Base-by-base conservation (phyloP, 225 moss, liverwort and hornwort genomes). In the Takakia lepidozioides region DNA sequence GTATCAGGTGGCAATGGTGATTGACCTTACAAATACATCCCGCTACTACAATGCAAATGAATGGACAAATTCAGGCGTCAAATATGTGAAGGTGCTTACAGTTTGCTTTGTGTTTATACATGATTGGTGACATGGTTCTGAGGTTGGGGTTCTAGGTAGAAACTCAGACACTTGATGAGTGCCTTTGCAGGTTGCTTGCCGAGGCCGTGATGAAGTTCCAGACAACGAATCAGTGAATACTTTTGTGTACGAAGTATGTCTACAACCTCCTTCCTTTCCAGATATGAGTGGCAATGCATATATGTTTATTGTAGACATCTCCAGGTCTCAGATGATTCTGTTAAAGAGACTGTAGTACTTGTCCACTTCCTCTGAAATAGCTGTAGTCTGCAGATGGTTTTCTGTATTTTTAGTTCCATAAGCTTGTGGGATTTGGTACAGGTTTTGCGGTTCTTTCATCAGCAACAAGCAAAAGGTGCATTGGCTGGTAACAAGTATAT, bases 201-300 rank as follows among this genome's bases (percentile, higher is more conserved):
- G 90, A 42, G 95, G 95, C 50, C 95, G 95, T 25, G 82, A 90
- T 52, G 95, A 90, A 67, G 95, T 98, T 62, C 95, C 95, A 34
- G 90, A 98, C 55, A 86, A 89, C 40, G 95, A 90, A 61, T 82
- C 90, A 13, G 95, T 98, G 28, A 98, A 98, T 30, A 68, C 80
- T 13, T 98, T 98, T 60, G 95, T 98, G 8, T 90, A 69, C 28
- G 95, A 98, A 86, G 93, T 95, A 72, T 52, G 36, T 35, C 9
- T 10, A 22, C 58, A 44, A 48, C 37, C 18, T 3, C 13, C 44
- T 29, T n/a, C 45, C 7, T 6, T 26, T 42, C 38, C 22, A 37
- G 7, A 10, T 44, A 0, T 19, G 15, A 17, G 2, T 18, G 13
- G 10, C 9, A 40, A 10, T 38, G 9, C 6, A 4, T n/a, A 13